Conservation (phyloP, 345 rosid genomes). For the Aegle marmelos region DNA sequence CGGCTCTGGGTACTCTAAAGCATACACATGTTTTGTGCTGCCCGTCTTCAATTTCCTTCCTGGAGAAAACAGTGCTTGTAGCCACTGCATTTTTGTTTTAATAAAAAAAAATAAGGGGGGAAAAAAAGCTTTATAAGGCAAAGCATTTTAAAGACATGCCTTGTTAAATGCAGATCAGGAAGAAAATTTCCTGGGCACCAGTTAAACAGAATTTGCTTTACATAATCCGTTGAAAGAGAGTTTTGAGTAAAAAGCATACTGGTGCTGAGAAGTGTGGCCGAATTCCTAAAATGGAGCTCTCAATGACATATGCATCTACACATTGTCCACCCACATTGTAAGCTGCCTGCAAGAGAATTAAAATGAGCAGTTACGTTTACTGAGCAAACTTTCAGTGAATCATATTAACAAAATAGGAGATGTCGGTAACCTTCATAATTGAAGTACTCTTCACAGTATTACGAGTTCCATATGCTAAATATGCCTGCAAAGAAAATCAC, state of each 20-base stretch:
- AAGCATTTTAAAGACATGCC: background rate
- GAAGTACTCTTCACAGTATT: conserved; percentile 45
- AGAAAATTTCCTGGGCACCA: background rate
- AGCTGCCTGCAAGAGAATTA: conserved; percentile 52
- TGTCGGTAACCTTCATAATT: conserved; percentile 50
- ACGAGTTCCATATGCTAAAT: conserved; percentile 71
- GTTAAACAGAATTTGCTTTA: background rate
- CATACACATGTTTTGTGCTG: conserved; percentile 53
- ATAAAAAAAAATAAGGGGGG: too few species aligned
- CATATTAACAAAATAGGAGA: background rate
- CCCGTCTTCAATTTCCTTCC: conserved; percentile 59
- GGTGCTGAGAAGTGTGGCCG: conserved; percentile 60
- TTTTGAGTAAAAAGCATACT: conserved; percentile 32
- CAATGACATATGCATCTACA: conserved; percentile 58
- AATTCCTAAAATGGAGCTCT: conserved; percentile 70
- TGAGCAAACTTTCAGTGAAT: background rate
- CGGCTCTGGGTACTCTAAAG: conserved; percentile 77
- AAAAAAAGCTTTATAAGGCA: background rate
- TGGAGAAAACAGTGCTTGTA: conserved; percentile 69
- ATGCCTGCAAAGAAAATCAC: conserved; percentile 52
- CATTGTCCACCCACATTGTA: conserved; percentile 73
- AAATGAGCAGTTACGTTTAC: background rate
- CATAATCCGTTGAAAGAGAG: too few species aligned
- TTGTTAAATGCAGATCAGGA: background rate
- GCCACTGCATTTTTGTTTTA: conserved; percentile 53